phyloP scores from a whole-genome alignment of 1,284 basidiomycete species.

The Cutaneotrichosporon sp. region DNA sequence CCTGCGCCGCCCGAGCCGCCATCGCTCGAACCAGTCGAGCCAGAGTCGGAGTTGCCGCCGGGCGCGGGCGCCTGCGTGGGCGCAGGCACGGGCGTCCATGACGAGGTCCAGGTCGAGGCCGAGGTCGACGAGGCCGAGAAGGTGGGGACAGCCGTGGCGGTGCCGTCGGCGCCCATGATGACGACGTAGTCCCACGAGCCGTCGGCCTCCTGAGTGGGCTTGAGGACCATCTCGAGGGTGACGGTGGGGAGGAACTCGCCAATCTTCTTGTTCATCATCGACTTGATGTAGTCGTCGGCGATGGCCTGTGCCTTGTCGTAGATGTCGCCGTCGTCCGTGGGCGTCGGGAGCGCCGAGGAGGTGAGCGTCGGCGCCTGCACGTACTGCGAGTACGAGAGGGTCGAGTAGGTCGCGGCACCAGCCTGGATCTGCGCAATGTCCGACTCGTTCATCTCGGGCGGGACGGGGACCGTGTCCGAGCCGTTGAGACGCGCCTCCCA shows the following conservation, averaged over 20 bases:
- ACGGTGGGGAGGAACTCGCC: conserved; percentile 47
- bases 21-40: neutral
- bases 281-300: conserved; percentile 37
- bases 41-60: neutral
- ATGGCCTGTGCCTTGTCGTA: conserved; percentile 32
- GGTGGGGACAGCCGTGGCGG: conserved; percentile 49
- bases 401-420: conserved; percentile 31
- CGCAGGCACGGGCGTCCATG: neutral
- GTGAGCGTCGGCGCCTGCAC: conserved; percentile 13
- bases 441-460: conserved; percentile 30
- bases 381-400: conserved; percentile 47
- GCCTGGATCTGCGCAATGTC: conserved; percentile 36
- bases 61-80: neutral
- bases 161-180: conserved; percentile 49
- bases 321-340: conserved; percentile 11
- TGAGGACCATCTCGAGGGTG: conserved; percentile 50
- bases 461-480: conserved; percentile 37
- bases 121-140: conserved; percentile 11
- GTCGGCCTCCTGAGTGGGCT: conserved; percentile 52
- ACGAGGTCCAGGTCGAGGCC: too few relatives aligned
- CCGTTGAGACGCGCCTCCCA: conserved; percentile 16
- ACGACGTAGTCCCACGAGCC: conserved; percentile 53
- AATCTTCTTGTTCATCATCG: conserved; percentile 31
- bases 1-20: conserved; percentile 8
- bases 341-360: conserved; percentile 16